Evolutionary conservation across 2,329 filamentous ascomycete genomes (phyloP), one percentile per base, ranked within the genome.

Genomic region (Penicillium brasilianum): DNA sequence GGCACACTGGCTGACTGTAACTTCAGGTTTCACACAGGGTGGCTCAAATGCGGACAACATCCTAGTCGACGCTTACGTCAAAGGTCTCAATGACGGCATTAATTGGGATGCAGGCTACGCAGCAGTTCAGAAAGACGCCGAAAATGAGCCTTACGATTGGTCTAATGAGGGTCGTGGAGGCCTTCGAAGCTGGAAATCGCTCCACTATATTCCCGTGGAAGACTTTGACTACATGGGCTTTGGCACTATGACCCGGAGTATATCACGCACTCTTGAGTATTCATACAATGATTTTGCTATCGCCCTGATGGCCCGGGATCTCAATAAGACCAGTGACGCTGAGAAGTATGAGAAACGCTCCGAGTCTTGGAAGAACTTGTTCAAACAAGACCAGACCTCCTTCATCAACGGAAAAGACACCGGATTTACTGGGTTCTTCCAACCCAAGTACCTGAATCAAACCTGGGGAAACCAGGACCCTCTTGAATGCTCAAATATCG

Each of bases 251-350:
- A 91, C 90, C 0, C 82, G 90, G 11, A 88, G 84, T 62, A 84
- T 92, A 46, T 91, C 87, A 1, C 83, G 90, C 14, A 92, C 89
- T 0, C 82, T 92, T 2, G 90, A 93, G 71, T 93, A 93, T 71
- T 85, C 88, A 4, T 92, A 92, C 75, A 87, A 92, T 67, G 90
- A 92, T 76, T 92, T 86, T 69, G 85, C 83, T 58, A 86, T 90
- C 58, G 78, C 86, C 0, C 81, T 87, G 41, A 85, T 91, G 59
- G 88, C 88, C 0, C 80, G 79, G 1, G 81, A 79, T 0, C 72
- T 90, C 22, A 85, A 84, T 13, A 82, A 84, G 20, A 80, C 78
- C 4, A 76, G 69, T 0, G 88, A 90, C 52, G 78, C 80, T 13
- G 81, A 85, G 56, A 85, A 82, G 67, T 93, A 91, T 65, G 72